Base-by-base conservation (phyloP, 441 rosid species). In the Dalechampia spathulata region DNA sequence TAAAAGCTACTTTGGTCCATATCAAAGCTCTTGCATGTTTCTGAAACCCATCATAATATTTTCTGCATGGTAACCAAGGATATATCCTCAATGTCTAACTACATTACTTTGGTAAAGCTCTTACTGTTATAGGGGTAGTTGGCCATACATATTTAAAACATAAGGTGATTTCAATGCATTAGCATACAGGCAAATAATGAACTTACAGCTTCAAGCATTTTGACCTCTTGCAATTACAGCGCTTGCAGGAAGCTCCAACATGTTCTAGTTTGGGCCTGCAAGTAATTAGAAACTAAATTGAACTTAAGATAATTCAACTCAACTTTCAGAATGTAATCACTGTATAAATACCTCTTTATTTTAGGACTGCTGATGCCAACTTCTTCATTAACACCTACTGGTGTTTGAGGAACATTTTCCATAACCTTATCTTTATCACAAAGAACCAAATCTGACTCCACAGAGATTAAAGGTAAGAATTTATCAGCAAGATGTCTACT, bases 131-230 rank as follows among this genome's bases (percentile, higher is more conserved):
- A n/a, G n/a, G n/a, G n/a, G n/a, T n/a, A n/a, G n/a, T n/a, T n/a
- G 42, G 39, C 13, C 19, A 7, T 30, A 37, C 42, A 13, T 11
- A 52, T 22, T 40, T n/a, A 16, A 22, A 36, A 12, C 2, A 37
- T 15, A 8, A 46, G 39, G 46, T 25, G 1, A 11, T 23, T 21
- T 38, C 17, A 55, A 48, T 15, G 5, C 17, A 2, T 32, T 28
- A 38, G 27, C 34, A 32, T 36, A n/a, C 44, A 32, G 28, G 49
- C n/a, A 63, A 53, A 2, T 38, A 36, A 50, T 20, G 38, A 61
- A 72, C 95, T 82, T 74, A 90, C 99, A 93, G 97, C 76, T 93
- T 93, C 85, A 93, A 75, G 73, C 99, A 93, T 71, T 87, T 89
- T 34, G 99, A 93, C 73, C 86, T 90, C 80, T 85, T 93, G 74